Evolutionary conservation across 2,329 filamentous ascomycete genomes (phyloP).

Genomic region (Raffaelea albimanens): DNA sequence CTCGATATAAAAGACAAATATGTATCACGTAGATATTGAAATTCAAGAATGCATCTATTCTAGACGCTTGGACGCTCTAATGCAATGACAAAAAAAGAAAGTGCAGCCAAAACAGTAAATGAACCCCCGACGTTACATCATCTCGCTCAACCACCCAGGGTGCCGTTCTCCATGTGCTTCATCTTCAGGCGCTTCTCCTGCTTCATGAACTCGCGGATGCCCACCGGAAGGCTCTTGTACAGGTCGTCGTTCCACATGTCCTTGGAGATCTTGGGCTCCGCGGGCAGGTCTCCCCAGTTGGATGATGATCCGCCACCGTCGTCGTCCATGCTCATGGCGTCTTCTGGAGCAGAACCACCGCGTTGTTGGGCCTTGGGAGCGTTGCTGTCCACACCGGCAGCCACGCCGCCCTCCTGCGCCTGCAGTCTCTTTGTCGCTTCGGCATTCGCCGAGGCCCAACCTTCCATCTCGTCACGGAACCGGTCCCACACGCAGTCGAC

Average conservation of each 20-base stretch:
- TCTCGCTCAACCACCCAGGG: constrained; percentile 25
- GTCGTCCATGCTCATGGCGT: constrained; percentile 59
- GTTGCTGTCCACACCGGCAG: constrained; percentile 11
- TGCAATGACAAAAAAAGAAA: background rate
- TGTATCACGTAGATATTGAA: too few species aligned
- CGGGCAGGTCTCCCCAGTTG: constrained; percentile 45
- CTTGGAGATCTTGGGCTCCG: background rate
- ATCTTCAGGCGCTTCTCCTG: constrained; percentile 84
- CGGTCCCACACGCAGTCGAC: constrained; percentile 96
- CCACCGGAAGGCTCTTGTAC: constrained; percentile 76
- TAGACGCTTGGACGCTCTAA: too few species aligned
- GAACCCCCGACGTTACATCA: too few species aligned
- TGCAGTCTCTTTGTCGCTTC: constrained; percentile 51
- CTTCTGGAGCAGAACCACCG: background rate
- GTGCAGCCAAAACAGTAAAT: too few species aligned
- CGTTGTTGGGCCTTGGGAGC: background rate
- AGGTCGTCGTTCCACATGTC: constrained; percentile 50
- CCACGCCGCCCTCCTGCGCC: constrained; percentile 22
- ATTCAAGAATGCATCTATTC: too few species aligned
- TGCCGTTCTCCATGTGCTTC: constrained; percentile 54
- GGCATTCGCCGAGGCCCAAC: constrained; percentile 61
- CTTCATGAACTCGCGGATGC: constrained; percentile 95
- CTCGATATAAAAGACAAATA: too few species aligned
- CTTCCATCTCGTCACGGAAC: constrained; percentile 85
- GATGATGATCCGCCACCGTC: constrained; percentile 67